These are phyloP conservation scores for Cordyceps sp. DNA, from an alignment of 2,329 filamentous ascomycete genomes.

Conservation along the genomic window DNA sequence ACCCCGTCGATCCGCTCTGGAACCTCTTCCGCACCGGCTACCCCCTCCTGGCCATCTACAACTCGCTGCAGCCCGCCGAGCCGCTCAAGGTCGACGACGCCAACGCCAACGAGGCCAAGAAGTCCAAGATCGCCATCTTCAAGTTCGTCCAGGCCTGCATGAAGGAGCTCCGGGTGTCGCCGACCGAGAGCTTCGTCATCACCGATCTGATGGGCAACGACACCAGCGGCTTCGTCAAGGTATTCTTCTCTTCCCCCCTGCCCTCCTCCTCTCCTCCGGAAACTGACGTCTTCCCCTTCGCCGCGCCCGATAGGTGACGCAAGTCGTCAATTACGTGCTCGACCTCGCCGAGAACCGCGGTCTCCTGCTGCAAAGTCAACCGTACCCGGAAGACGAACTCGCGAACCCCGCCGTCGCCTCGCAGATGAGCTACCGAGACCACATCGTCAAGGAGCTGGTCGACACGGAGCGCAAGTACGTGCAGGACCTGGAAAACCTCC, in stretches of 20 bases:
- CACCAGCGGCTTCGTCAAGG: constrained; percentile 94
- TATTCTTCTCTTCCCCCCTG: constrained; percentile 15
- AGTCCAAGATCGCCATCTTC: constrained; percentile 75
- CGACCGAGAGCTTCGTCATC: constrained; percentile 79
- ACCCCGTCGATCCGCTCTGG: constrained; percentile 85
- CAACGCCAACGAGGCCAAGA: constrained; percentile 49
- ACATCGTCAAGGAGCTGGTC: constrained; percentile 82
- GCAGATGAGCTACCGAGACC: constrained; percentile 60
- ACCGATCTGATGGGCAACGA: constrained; percentile 84
- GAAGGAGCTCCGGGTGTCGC: constrained; percentile 61
- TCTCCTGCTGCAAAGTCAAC: constrained; percentile 46
- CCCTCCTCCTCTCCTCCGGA: background rate
- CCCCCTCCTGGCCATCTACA: constrained; percentile 79
- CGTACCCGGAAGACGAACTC: constrained; percentile 37
- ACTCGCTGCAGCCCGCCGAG: constrained; percentile 56
- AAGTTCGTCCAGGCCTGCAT: constrained; percentile 85
- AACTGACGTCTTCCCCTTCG: background rate
- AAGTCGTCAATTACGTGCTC: constrained; percentile 82
- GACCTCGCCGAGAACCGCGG: constrained; percentile 70
- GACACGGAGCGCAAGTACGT: constrained; percentile 96
- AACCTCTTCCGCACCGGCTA: constrained; percentile 68
- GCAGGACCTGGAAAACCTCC: constrained; percentile 85
- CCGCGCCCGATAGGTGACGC: constrained; percentile 42
- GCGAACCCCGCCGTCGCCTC: constrained; percentile 33
- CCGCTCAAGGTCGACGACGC: constrained; percentile 51